phyloP scores from a whole-genome alignment of 108 stramenopile species.

The Nitzschia sp. region DNA sequence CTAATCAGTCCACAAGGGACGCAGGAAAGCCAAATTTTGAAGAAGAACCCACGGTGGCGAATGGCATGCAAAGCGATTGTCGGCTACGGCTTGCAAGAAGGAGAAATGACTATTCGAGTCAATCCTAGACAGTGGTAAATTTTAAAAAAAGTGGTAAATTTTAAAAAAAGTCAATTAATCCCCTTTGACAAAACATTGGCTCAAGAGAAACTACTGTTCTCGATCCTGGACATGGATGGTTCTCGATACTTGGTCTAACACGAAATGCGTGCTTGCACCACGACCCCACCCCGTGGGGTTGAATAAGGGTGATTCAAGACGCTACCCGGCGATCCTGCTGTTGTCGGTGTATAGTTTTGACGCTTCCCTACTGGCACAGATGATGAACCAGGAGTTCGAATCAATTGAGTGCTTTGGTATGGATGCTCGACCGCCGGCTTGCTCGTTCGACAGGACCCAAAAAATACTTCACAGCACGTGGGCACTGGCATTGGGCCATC shows the following conservation, averaged over 20 bases:
- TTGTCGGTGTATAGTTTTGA: too few relatives aligned
- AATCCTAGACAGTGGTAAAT: slow-evolving; percentile 69
- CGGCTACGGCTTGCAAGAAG: slow-evolving; percentile 75
- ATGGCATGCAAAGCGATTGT: slow-evolving; percentile 78
- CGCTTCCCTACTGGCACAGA: too few relatives aligned
- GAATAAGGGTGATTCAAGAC: too few relatives aligned
- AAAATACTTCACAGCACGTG: neutral
- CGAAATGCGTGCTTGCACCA: too few relatives aligned
- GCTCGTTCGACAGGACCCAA: neutral
- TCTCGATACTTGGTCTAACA: too few relatives aligned
- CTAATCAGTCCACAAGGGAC: slow-evolving; percentile 51
- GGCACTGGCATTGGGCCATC: neutral
- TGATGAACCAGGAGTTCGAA: too few relatives aligned
- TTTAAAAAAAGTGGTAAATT: neutral
- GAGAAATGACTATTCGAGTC: slow-evolving; percentile 63
- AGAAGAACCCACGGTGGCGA: slow-evolving; percentile 65
- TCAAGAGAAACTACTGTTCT: too few relatives aligned
- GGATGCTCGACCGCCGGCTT: neutral
- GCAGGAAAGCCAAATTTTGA: slow-evolving; percentile 68
- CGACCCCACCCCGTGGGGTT: too few relatives aligned
- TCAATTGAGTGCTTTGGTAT: too few relatives aligned
- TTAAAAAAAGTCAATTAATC: neutral
- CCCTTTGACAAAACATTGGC: too few relatives aligned
- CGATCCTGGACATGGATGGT: too few relatives aligned
- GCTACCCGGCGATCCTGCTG: too few relatives aligned